A percentile compares a stretch with the other conserved stretches of the same genome.
Conservation (phyloP, 352 stramenopile genomes). For the Phytophthora melonis region DNA sequence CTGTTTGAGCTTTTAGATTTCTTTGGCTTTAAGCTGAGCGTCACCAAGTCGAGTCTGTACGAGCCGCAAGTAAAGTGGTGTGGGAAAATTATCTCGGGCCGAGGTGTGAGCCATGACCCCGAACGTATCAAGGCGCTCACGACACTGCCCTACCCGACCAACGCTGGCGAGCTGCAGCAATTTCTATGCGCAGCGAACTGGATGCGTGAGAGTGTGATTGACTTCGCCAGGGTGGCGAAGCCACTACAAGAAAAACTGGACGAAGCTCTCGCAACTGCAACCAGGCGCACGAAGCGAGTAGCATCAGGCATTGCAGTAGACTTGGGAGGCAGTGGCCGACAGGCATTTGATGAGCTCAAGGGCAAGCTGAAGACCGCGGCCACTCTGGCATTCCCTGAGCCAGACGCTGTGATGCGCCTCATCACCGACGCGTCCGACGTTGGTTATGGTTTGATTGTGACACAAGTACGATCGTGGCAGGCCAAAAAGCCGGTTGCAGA, state of each 20-base stretch:
- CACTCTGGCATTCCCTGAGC: slow-evolving; percentile 1
- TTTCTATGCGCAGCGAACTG: slow-evolving; percentile 4
- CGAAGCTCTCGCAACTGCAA: background rate
- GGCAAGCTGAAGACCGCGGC: background rate
- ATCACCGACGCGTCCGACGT: slow-evolving; percentile 5
- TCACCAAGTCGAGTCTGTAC: slow-evolving; percentile 32
- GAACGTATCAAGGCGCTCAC: slow-evolving; percentile 1
- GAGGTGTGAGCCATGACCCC: slow-evolving; percentile 5
- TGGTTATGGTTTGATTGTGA: slow-evolving; percentile 8
- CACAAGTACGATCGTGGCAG: slow-evolving; percentile 1
- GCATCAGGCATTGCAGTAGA: slow-evolving; percentile 7
- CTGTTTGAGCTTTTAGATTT: slow-evolving; percentile 28
- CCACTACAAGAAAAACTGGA: slow-evolving; percentile 10
- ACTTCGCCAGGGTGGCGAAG: background rate
- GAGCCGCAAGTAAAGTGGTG: slow-evolving; percentile 27
- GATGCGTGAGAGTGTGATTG: background rate
- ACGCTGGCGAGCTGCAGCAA: slow-evolving; percentile 5
- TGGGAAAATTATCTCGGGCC: slow-evolving; percentile 9
- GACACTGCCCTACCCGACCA: slow-evolving; percentile 1
- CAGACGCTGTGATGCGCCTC: slow-evolving; percentile 1
- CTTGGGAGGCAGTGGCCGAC: background rate
- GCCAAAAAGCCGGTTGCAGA: background rate
- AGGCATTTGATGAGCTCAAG: slow-evolving; percentile 1
- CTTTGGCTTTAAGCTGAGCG: slow-evolving; percentile 35
- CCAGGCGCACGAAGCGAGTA: background rate